Evolutionary conservation across 306 rosid genomes (phyloP), one percentile per base, ranked within the genome.

Genomic region (Ceratonia siliqua): DNA sequence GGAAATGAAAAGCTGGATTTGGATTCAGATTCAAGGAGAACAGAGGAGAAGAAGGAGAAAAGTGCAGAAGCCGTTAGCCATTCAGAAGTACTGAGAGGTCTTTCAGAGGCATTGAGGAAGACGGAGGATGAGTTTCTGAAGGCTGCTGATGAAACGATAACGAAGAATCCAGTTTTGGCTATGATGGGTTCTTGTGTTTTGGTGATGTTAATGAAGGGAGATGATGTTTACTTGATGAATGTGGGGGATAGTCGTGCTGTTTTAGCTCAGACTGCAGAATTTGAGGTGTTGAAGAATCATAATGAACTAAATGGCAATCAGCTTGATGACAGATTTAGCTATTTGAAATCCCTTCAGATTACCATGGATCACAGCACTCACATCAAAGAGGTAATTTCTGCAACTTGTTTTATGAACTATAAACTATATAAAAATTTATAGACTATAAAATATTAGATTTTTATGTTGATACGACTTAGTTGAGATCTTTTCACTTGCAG

Each of bases 161-260:
- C 21, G 5, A 54, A 76, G 12, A 87, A 81, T 81, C 94, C 97
- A 10, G 98, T 84, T 82, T 56, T 94, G 33, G 97, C 96, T 49
- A 77, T 94, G 64, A 91, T 94, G 92, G 96, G 98, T 50, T 94
- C 98, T 30, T 94, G 98, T 84, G 97, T 89, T 72, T 76, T 91
- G 85, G 94, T 94, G 6, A 88, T 91, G 97, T 36, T 94, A 69
- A 91, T 94, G 94, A 89, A 83, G 73, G 96, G 89, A 1, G 87
- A 94, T 65, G 90, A 91, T 84, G 92, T 89, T 36, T 94, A 82
- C 80, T 77, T 91, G 82, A 89, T 94, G 98, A 91, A 94, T 72
- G 96, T 91, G 6, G 97, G 98, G 35, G 98, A 94, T 45, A 94
- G 96, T 46, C 83, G 92, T 2, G 96, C 89, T 0, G 75, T 88